Percentiles rank a stretch among this genome's conserved stretches.
These are phyloP conservation scores for Chaetoceros muelleri DNA, from an alignment of 108 stramenopile genomes.

Conservation along the genomic window DNA sequence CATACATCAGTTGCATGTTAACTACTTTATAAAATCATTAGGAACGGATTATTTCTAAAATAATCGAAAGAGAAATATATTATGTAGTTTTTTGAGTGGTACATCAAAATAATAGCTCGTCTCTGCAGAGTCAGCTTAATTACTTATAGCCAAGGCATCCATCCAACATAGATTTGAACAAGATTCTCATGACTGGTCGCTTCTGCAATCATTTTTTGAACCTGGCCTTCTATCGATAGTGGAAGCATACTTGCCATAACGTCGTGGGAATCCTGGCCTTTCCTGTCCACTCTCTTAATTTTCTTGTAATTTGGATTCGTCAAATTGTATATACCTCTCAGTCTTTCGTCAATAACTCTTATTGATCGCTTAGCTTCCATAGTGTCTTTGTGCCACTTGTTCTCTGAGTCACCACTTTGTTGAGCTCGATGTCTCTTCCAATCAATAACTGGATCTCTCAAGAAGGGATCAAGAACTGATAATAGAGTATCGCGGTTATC, in stretches of 20 bases:
- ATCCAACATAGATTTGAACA: slow-evolving; percentile 80
- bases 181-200: slow-evolving; percentile 78
- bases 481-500: slow-evolving; percentile 88
- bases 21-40: too few species aligned
- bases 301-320: slow-evolving; percentile 71
- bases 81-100: too few species aligned
- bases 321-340: slow-evolving; percentile 81
- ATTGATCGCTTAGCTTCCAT: slow-evolving; percentile 46
- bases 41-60: too few species aligned
- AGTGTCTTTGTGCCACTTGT: slow-evolving; percentile 6
- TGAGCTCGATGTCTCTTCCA: slow-evolving; percentile 51
- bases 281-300: slow-evolving; percentile 29
- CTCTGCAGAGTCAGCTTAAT: too few species aligned
- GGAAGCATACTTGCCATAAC: slow-evolving; percentile 48
- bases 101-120: too few species aligned
- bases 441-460: slow-evolving; percentile 88
- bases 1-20: too few species aligned
- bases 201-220: slow-evolving; percentile 77
- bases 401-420: slow-evolving; percentile 23
- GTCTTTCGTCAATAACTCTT: slow-evolving; percentile 64
- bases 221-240: slow-evolving; percentile 84
- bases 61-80: too few species aligned
- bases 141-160: slow-evolving; percentile 82
- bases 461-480: slow-evolving; percentile 94
- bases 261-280: slow-evolving; percentile 37